Evolutionary conservation across 2,329 filamentous ascomycete species (phyloP).

Genomic region (Coleophoma eucalyptorum): DNA sequence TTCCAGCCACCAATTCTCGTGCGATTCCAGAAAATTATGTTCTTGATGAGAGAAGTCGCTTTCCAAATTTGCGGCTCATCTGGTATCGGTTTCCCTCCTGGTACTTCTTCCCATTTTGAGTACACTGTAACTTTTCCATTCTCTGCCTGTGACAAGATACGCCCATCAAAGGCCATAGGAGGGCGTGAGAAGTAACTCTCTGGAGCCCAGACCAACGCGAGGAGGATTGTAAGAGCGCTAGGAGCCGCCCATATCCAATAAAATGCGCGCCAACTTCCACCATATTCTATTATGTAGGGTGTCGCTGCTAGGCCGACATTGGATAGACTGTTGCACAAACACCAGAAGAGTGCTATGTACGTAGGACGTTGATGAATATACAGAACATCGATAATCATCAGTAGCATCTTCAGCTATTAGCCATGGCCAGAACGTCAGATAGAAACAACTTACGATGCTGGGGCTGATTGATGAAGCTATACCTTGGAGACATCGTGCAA

Average conservation of each 20-base stretch:
- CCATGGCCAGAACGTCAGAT: not conserved
- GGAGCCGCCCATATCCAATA: constrained; percentile 28
- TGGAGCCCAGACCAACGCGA: constrained; percentile 28
- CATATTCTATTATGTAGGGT: constrained; percentile 23
- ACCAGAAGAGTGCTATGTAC: constrained; percentile 31
- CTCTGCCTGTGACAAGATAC: constrained; percentile 32
- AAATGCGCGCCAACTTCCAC: constrained; percentile 27
- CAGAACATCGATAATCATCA: constrained; percentile 33
- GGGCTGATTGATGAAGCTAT: constrained; percentile 28
- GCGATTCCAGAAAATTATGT: constrained; percentile 2
- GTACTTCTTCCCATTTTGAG: constrained; percentile 26
- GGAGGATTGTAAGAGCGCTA: constrained; percentile 19
- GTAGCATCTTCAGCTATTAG: constrained; percentile 22
- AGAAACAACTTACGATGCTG: constrained; percentile 20
- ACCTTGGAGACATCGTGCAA: constrained; percentile 28
- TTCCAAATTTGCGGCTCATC: not conserved
- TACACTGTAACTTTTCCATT: constrained; percentile 35
- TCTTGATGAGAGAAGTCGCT: not conserved
- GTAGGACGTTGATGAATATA: constrained; percentile 33
- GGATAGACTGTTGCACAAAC: constrained; percentile 21
- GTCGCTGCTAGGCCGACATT: constrained; percentile 21
- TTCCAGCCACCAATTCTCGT: constrained; percentile 3
- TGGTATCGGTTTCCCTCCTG: constrained; percentile 9
- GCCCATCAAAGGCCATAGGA: constrained; percentile 35
- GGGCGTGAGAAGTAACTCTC: constrained; percentile 38